Evolutionary conservation across 345 rosid genomes (phyloP), one percentile per base, ranked within the genome.

Genomic region (Citrus reticulata): DNA sequence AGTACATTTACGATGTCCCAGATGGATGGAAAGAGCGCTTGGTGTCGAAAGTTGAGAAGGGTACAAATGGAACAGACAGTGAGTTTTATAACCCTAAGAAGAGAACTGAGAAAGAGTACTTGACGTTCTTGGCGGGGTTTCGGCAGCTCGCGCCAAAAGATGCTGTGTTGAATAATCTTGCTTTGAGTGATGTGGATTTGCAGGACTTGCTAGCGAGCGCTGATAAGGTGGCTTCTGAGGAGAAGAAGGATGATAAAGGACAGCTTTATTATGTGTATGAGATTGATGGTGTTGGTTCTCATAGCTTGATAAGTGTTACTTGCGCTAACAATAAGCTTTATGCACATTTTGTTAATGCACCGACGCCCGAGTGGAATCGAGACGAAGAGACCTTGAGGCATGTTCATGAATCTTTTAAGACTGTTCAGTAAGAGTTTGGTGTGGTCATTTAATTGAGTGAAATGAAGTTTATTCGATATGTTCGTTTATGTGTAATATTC

Each of bases 21-120:
- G 92, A 92, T 2, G 98, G 98, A 1, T 95, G 98, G 98, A 95
- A 93, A 79, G 98, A 95, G 77, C 84, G 97, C 22, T 81, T 88
- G 49, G 98, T 95, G 63, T 91, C 98, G n/a, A 95, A 95, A 68
- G 93, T 95, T 8, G 97, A 95, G 86, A 95, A 95, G 82, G 98
- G 98, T 25, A 92, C 98, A 8, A 92, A 94, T 79, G 95, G 97
- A 35, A 94, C 97, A 1, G 95, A 94, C 83, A 92, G 97, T 82
- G 98, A 94, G 80, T 92, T 92, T 82, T 94, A 88, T 77, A 94
- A 92, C 79, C 98, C 97, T 1, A 94, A 90, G 83, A 95, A 95
- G 89, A 88, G 67, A 80, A 83, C 90, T 6, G 98, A 93, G 85
- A 91, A 88, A 70, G 98, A 95, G 88, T 93, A 95, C 87, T 83